Evolutionary conservation across 2,329 filamentous ascomycete species (phyloP), one percentile per base, ranked within the genome.

Genomic region (Pochonia chlamydosporia): DNA sequence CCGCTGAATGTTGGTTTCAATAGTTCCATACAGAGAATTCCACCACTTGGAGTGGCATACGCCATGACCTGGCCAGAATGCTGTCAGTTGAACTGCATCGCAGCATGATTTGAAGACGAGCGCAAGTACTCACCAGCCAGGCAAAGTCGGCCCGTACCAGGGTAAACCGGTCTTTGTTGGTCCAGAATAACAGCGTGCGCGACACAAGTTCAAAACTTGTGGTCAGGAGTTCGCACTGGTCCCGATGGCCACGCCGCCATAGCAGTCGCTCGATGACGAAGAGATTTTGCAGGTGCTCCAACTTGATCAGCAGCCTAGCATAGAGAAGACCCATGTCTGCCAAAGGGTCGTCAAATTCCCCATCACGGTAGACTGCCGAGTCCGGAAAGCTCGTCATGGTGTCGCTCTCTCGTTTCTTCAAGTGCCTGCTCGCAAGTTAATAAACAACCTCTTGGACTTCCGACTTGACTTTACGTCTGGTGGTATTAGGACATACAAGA

Each of bases 261-360:
- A 82, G 64, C 1, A 81, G 70, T 18, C 79, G 68, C 52, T 82
- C 73, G 26, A 82, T 64, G 21, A 82, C 70, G 51, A 84, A 81
- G 7, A 76, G 64, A 40, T 79, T 81, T 39, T 80, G 73, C 1
- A 79, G 62, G 40, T 76, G 71, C 42, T 73, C 68, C 3, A 79
- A 65, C 6, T 67, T 66, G 2, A 76, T 60, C 3, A 78, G 60
- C n/a, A 75, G 65, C 4, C 72, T 61, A 18, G 65, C 61, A 44
- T 73, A 73, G 3, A 75, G 47, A 0, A 28, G 26, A 7, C 13
- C 26, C 26, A 28, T 28, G 26, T 28, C 26, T 13, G 26, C 26
- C 26, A 28, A 28, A 28, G 26, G 26, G 26, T 28, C 26, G 26
- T 28, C 26, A 28, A 28, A 28, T 13, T 28, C 26, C 26, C 26